Evolutionary conservation across 2,329 filamentous ascomycete species (phyloP).

Genomic region (Ophiostoma australiae): DNA sequence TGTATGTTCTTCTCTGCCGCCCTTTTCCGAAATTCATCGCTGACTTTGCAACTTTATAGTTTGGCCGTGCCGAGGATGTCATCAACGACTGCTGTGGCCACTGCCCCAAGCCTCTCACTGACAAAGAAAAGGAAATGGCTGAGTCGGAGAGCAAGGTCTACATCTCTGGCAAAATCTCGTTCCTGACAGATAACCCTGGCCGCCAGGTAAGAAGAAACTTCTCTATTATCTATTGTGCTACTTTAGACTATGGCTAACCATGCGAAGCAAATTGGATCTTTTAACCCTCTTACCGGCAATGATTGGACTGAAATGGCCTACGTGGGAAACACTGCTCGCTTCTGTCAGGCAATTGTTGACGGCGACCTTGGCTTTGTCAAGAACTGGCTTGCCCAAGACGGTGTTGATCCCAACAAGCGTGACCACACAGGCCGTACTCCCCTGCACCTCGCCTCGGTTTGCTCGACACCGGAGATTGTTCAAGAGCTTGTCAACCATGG

Average conservation of each 20-base stretch:
- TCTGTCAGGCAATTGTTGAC: constrained; percentile 79
- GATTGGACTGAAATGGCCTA: constrained; percentile 94
- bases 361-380: constrained; percentile 64
- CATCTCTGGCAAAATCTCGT: constrained; percentile 66
- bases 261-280: constrained; percentile 51
- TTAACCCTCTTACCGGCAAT: constrained; percentile 74
- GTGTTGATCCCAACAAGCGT: constrained; percentile 63
- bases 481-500: background rate
- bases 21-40: background rate
- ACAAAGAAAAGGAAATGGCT: constrained; percentile 65
- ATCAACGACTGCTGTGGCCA: constrained; percentile 76
- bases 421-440: constrained; percentile 77
- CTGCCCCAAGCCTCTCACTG: constrained; percentile 64
- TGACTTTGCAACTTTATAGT: constrained; percentile 35
- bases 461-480: constrained; percentile 34
- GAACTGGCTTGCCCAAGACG: constrained; percentile 65
- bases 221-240: background rate
- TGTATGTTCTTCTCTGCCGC: constrained; percentile 27
- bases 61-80: constrained; percentile 69
- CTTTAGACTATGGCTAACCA: background rate
- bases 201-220: constrained; percentile 42
- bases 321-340: constrained; percentile 67
- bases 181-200: constrained; percentile 76
- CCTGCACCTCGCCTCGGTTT: constrained; percentile 68
- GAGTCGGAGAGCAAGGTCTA: constrained; percentile 71